These are phyloP conservation scores for Ormosia semicastrata DNA, from an alignment of 306 rosid genomes.

Conservation along the genomic window DNA sequence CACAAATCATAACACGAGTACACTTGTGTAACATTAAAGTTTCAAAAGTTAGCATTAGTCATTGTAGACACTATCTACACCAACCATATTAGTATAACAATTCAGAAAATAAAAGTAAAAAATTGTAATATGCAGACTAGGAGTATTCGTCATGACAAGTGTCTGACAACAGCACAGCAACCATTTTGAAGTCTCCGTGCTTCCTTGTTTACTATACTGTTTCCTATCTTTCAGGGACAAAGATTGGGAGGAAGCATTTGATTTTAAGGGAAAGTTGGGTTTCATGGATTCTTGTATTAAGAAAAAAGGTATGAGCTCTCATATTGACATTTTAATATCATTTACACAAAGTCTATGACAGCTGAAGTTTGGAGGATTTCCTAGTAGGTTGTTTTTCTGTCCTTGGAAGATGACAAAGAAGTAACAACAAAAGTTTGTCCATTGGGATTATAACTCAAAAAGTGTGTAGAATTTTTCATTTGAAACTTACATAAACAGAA, in stretches of 20 bases:
- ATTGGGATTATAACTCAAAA: too few species aligned
- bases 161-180: background rate
- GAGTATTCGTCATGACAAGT: background rate
- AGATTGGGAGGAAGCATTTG: constrained; percentile 78
- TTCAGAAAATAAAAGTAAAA: background rate
- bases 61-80: background rate
- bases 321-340: background rate
- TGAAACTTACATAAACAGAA: too few species aligned
- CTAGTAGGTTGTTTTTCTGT: background rate
- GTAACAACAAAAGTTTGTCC: background rate
- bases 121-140: background rate
- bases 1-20: background rate
- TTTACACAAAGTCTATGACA: background rate
- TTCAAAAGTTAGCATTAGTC: background rate
- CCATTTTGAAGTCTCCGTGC: background rate
- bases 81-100: background rate
- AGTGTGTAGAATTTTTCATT: too few species aligned
- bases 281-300: constrained; percentile 62
- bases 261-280: constrained; percentile 52
- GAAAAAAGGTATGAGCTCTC: constrained; percentile 47
- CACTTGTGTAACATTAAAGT: background rate
- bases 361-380: background rate
- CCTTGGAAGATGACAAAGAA: background rate
- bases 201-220: constrained; percentile 1
- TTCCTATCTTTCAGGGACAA: constrained; percentile 42